Evolutionary conservation across 768 basidiomycete genomes (phyloP), one percentile per base, ranked within the genome.

Genomic region (Cystoderma amianthinum): DNA sequence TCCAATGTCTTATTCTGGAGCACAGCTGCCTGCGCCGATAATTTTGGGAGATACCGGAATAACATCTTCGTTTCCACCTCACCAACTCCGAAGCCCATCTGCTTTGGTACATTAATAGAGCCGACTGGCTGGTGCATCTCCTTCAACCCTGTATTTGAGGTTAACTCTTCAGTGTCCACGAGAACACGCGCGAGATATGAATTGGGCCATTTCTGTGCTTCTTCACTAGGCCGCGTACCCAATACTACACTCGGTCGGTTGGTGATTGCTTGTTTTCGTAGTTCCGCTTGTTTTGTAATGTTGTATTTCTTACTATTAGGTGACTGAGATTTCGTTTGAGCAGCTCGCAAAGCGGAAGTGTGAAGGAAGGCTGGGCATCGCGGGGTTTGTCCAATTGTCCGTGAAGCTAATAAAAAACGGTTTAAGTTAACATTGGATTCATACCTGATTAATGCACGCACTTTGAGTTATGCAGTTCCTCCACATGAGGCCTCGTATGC

Each of bases 61-160:
- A 96, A 61, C 42, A 83, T 45, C 39, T 69, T 59, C 59, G 80
- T 78, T 45, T 81, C 80, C 33, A 52, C 57, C 15, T 66, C 65
- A 19, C 67, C 71, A n/a, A 91, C 61, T 15, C 88, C 91, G 54
- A 77, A 90, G 49, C 73, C 80, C 36, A 78, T 53, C 43, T 75
- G 61, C 15, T 59, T 51, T 1, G 89, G 83, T 30, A 81, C 42
- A 2, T 63, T 42, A 2, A 82, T 60, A 2, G 57, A 50, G 0
- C 68, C 73, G 10, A 69, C 53, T 4, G 59, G 42, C 18, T 61
- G 49, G 16, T 54, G 16, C 4, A 62, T 47, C 5, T 62, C 48
- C 4, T 55, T 28, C 7, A 56, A 41, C 32, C 58, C 44, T 23
- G 57, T 47, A 37, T 50, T 44, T 22, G 57, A 43, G 44, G 46